phyloP scores from a whole-genome alignment of 805 yeast species.

The Candida glaebosa region DNA sequence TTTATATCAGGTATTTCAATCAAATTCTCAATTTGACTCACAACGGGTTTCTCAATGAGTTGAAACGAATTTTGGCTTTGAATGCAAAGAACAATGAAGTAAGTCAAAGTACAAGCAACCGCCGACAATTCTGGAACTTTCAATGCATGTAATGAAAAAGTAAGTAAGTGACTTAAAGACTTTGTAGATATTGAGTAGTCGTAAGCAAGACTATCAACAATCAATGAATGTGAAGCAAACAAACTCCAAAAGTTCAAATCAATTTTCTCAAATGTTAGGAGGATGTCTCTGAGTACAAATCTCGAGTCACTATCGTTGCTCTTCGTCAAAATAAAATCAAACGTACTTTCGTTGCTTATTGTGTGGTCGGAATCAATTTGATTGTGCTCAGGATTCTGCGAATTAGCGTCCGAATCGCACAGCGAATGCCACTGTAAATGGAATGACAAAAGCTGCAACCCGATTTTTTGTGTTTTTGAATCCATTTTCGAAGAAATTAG shows the following conservation, averaged over 20 bases:
- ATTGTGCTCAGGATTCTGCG: neutral
- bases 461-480: constrained; percentile 12
- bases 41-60: constrained; percentile 36
- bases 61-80: constrained; percentile 9
- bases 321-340: neutral
- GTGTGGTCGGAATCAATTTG: neutral
- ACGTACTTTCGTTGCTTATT: neutral
- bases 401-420: neutral
- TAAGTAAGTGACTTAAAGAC: constrained; percentile 21
- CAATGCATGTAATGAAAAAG: constrained; percentile 33
- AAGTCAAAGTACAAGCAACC: constrained; percentile 31
- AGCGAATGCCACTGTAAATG: constrained; percentile 15
- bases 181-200: neutral
- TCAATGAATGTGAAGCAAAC: constrained; percentile 15
- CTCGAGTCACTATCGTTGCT: constrained; percentile 7
- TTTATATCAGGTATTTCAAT: constrained; percentile 54
- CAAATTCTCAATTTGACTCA: constrained; percentile 46
- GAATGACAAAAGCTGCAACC: constrained; percentile 17
- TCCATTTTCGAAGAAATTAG: constrained; percentile 16
- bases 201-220: constrained; percentile 6
- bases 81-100: constrained; percentile 11
- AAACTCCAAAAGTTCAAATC: constrained; percentile 23
- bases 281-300: constrained; percentile 13
- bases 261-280: constrained; percentile 20
- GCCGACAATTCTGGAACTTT: constrained; percentile 23